Evolutionary conservation across 2,329 filamentous ascomycete species (phyloP), one percentile per base, ranked within the genome.

Genomic region (Arthroderma sp.): DNA sequence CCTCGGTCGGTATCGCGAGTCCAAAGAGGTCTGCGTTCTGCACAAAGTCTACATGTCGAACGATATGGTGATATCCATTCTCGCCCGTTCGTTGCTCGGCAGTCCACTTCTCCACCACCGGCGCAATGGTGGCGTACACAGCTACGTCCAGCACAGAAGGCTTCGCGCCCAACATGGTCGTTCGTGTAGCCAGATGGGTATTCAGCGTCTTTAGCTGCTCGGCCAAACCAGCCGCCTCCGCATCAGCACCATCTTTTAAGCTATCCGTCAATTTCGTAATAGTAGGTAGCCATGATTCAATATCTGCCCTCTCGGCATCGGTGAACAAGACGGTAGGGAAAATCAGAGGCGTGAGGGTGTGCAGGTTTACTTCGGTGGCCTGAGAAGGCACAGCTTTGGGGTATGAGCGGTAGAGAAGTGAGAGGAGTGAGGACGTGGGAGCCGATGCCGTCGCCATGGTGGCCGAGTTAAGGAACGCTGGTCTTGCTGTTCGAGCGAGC

Each of bases 31-130:
- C 77, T 51, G 87, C 86, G 76, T 95, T 95, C 78, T 97, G 91
- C 62, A 97, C 88, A 70, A 96, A 95, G 76, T 96, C 91, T 68
- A 96, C 74, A 71, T 88, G 87, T 63, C 91, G 88, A 58, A 96
- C 88, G 63, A 97, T 87, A 74, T 97, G 85, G 62, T 94, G 91
- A 72, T 86, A 86, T 61, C 91, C 91, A 62, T 89, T 80, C 76
- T 95, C 84, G 61, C 91, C 91, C 21, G 91, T 95, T 68, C 88
- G 83, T 79, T 95, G 83, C 75, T 96, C 90, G 51, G 86, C 75
- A 1, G 81, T 81, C 91, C 91, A 97, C 63, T 79, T 77, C 68
- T 85, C 81, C 59, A 95, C 88, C 39, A 86, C 69, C 11, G 89
- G 86, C 0, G 85, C 86, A 35, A 95, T 79, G 56, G 85, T 80